Base-by-base conservation (phyloP, 345 rosid genomes). In the Trapa bicornis region DNA sequence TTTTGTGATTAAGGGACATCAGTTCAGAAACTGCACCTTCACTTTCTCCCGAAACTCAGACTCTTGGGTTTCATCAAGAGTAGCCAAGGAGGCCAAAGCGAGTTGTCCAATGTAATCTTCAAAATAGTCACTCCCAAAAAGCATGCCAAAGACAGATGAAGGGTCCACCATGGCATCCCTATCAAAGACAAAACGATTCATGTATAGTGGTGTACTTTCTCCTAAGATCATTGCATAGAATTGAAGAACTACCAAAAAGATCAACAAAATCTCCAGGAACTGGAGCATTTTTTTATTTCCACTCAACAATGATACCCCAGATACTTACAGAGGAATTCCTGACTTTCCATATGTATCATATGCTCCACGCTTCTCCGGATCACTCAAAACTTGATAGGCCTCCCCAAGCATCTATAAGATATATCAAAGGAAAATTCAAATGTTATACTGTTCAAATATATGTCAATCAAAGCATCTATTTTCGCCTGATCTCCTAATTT, bases 81-180 rank as follows among this genome's bases (percentile, higher is more conserved):
- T 57, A 13, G 89, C 76, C 71, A 84, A n/a, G 47, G 88, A 72
- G 72, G 96, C 96, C 79, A 95, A 72, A 5, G 93, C 92, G 70
- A 94, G 92, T 75, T 91, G 85, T 13, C 99, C 99, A 70, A 91
- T 65, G 61, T 91, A 94, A 65, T 94, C 99, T 74, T 94, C 99
- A 75, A 94, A 94, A 67, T 54, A 75, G 41, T 94, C 96, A 47
- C 97, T 91, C 47, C 96, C 97, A 63, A 94, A 91, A 60, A 89
- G 80, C 97, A 89, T 89, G 56, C 97, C 96, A 73, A 94, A 94
- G 6, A 94, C 96, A 60, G 91, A 80, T 54, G 96, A 70, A 76
- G 99, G 94, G 63, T 95, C 99, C 74, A 87, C 70, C 96, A 95
- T 95, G 63, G 84, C 67, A 37, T 86, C 94, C 82, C 99, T 95